Evolutionary conservation across 2,329 filamentous ascomycete species (phyloP).

Genomic region (Colletotrichum viniferum): DNA sequence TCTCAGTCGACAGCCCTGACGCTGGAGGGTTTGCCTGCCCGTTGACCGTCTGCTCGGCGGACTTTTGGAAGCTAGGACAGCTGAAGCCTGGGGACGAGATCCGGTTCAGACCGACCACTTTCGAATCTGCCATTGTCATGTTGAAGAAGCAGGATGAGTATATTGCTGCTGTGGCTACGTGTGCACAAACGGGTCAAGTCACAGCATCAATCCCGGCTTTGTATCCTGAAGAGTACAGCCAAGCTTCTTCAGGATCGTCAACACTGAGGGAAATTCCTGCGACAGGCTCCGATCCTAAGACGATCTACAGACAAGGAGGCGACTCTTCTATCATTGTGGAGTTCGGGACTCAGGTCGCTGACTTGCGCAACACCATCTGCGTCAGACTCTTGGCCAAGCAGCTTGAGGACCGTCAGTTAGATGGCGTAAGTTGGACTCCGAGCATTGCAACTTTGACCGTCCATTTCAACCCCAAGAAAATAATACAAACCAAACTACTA

Average conservation of each 20-base stretch:
- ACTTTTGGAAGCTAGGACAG: slow-evolving; percentile 41
- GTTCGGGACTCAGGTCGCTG: background rate
- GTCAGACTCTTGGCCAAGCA: background rate
- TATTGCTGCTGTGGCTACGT: background rate
- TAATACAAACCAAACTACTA: background rate
- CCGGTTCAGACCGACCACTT: background rate
- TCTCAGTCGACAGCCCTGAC: slow-evolving; percentile 35
- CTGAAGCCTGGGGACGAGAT: slow-evolving; percentile 32
- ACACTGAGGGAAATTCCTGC: background rate
- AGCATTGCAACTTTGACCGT: background rate
- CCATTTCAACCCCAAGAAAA: background rate
- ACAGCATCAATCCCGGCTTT: background rate
- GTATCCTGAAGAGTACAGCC: background rate
- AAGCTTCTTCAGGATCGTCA: background rate
- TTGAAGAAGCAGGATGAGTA: background rate
- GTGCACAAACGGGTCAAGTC: background rate
- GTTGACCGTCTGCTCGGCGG: slow-evolving; percentile 32
- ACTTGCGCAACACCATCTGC: background rate
- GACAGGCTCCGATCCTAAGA: background rate
- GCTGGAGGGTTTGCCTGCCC: slow-evolving; percentile 36
- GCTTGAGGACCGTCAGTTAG: background rate
- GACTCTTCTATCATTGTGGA: background rate
- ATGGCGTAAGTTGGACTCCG: background rate
- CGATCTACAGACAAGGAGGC: background rate
- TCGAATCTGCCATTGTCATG: background rate